phyloP scores from a whole-genome alignment of 2,329 filamentous ascomycete genomes.

The Diaporthe helianthi region DNA sequence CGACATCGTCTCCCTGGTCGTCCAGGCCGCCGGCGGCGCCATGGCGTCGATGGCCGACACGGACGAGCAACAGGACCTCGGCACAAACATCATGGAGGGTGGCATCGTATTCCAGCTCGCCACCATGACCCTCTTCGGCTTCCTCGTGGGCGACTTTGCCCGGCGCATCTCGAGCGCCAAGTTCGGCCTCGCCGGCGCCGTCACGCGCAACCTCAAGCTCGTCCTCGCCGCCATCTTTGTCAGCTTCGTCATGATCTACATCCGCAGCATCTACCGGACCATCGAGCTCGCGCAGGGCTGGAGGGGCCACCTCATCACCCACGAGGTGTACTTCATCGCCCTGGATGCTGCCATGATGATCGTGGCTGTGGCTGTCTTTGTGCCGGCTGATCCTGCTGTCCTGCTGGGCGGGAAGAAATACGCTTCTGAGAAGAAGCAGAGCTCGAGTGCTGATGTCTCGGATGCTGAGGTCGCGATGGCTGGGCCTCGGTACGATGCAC shows the following conservation, averaged over 20 bases:
- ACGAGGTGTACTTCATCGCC: conserved; percentile 56
- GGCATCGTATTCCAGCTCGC: conserved; percentile 58
- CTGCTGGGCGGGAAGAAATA: not conserved
- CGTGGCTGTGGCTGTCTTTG: conserved; percentile 52
- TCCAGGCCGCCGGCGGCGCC: conserved; percentile 57
- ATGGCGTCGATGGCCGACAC: conserved; percentile 52
- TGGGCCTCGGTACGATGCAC: not conserved
- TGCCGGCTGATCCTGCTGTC: conserved; percentile 49
- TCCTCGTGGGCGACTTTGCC: conserved; percentile 48
- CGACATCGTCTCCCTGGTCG: conserved; percentile 53
- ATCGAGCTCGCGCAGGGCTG: conserved; percentile 58
- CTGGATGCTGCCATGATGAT: conserved; percentile 58
- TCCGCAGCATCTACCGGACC: conserved; percentile 57
- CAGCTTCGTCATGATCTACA: conserved; percentile 52
- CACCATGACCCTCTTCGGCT: conserved; percentile 55
- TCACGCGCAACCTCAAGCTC: conserved; percentile 40
- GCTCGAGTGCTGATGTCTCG: conserved; percentile 19
- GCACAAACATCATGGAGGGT: conserved; percentile 56
- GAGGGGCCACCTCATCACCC: conserved; percentile 57
- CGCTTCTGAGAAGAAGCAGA: not conserved
- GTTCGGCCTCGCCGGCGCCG: conserved; percentile 40
- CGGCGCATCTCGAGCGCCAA: conserved; percentile 42
- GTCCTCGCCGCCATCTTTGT: conserved; percentile 48
- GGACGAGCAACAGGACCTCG: conserved; percentile 39
- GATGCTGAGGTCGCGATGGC: conserved; percentile 25